These are phyloP conservation scores for Rutstroemia sp. DNA, from an alignment of 2,329 filamentous ascomycete species.

Conservation along the genomic window DNA sequence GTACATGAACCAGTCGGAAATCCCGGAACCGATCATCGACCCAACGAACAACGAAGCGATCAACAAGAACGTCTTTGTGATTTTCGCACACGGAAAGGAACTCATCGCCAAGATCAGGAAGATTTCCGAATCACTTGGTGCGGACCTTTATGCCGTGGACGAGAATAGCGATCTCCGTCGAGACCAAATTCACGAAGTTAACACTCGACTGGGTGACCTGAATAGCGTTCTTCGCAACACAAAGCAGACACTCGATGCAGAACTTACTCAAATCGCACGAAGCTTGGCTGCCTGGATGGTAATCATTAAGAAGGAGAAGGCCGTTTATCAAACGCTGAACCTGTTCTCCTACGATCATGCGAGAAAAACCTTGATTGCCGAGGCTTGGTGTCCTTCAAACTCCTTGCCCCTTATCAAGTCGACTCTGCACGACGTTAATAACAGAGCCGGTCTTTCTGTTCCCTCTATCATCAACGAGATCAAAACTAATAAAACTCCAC, in stretches of 20 bases:
- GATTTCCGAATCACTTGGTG: slow-evolving; percentile 95
- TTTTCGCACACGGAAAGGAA: slow-evolving; percentile 97
- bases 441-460: slow-evolving; percentile 89
- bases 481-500: slow-evolving; percentile 91
- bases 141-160: slow-evolving; percentile 92
- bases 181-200: slow-evolving; percentile 96
- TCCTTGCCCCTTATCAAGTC: slow-evolving; percentile 83
- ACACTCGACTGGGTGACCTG: slow-evolving; percentile 83
- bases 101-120: slow-evolving; percentile 98
- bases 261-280: slow-evolving; percentile 87
- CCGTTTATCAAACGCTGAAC: slow-evolving; percentile 91
- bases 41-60: slow-evolving; percentile 86
- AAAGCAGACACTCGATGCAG: slow-evolving; percentile 85
- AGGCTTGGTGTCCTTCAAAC: slow-evolving; percentile 95
- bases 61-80: slow-evolving; percentile 98
- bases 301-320: slow-evolving; percentile 96
- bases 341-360: slow-evolving; percentile 95
- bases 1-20: slow-evolving; percentile 99
- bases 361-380: slow-evolving; percentile 90
- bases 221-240: slow-evolving; percentile 92
- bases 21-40: slow-evolving; percentile 85
- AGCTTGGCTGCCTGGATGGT: slow-evolving; percentile 96
- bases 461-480: slow-evolving; percentile 99
- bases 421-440: slow-evolving; percentile 93
- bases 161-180: slow-evolving; percentile 93